Conservation (phyloP, 345 rosid genomes). For the Moringa oleifera region DNA sequence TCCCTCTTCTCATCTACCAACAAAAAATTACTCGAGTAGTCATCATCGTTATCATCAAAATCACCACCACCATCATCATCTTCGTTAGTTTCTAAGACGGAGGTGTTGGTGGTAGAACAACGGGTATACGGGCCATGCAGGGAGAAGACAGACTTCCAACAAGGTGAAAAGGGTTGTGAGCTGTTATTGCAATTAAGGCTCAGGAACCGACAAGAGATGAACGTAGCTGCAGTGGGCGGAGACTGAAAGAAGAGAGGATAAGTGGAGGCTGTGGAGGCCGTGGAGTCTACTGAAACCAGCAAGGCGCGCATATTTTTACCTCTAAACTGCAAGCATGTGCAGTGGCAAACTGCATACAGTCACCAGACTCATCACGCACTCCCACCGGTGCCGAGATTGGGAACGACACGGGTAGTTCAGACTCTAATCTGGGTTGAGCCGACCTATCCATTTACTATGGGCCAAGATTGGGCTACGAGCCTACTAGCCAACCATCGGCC, state of each 20-base stretch:
- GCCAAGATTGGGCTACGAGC: no score
- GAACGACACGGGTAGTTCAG: no score
- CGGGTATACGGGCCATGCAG: conserved; percentile 14
- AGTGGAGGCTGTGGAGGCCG: conserved; percentile 17
- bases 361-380: no score
- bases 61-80: conserved; percentile 10
- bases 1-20: conserved; percentile 30
- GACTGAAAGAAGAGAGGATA: conserved; percentile 10
- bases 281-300: conserved; percentile 15
- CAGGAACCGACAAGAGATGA: background rate
- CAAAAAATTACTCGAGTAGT: conserved; percentile 21
- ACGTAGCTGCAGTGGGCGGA: conserved; percentile 10
- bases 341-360: no score
- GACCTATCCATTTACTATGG: no score
- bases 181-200: conserved; percentile 8
- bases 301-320: conserved; percentile 37
- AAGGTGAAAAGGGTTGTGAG: conserved; percentile 1
- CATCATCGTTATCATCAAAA: conserved; percentile 17
- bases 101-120: conserved; percentile 29
- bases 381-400: no score
- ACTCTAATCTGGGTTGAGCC: conserved; percentile 17
- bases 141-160: conserved; percentile 6
- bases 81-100: conserved; percentile 8
- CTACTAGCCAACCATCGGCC: no score
- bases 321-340: background rate